Evolutionary conservation across 2,329 filamentous ascomycete genomes (phyloP).

Genomic region (Hyphodiscus sp.): DNA sequence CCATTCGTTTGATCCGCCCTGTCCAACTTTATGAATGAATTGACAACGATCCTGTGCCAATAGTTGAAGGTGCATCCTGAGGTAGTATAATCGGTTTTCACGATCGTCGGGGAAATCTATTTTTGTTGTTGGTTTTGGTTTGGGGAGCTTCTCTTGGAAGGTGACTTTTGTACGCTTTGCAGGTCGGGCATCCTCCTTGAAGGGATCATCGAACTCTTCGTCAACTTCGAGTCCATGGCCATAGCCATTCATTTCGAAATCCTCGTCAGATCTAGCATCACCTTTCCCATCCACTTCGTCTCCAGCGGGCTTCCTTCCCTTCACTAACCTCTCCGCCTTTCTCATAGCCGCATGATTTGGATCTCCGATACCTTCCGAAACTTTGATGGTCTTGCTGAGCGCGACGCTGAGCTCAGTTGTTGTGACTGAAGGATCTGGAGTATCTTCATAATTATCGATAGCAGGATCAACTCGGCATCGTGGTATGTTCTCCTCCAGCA

Average conservation of each 20-base stretch:
- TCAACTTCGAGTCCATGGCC: slow-evolving; percentile 8
- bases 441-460: slow-evolving; percentile 37
- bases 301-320: slow-evolving; percentile 20
- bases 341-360: slow-evolving; percentile 39
- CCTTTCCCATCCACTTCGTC: slow-evolving; percentile 23
- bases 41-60: slow-evolving; percentile 62
- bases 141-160: slow-evolving; percentile 40
- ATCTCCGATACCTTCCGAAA: slow-evolving; percentile 52
- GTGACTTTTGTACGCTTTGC: slow-evolving; percentile 37
- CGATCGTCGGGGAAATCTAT: slow-evolving; percentile 12
- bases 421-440: slow-evolving; percentile 36
- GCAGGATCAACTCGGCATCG: slow-evolving; percentile 58
- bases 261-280: slow-evolving; percentile 21
- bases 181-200: slow-evolving; percentile 7
- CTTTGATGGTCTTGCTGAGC: slow-evolving; percentile 45
- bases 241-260: slow-evolving; percentile 12
- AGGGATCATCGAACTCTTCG: slow-evolving; percentile 16
- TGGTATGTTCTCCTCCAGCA: slow-evolving; percentile 61
- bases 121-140: neutral
- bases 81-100: slow-evolving; percentile 45
- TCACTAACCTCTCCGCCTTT: slow-evolving; percentile 34
- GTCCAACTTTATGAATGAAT: slow-evolving; percentile 63
- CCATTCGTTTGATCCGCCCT: slow-evolving; percentile 64
- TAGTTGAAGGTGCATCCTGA: slow-evolving; percentile 68
- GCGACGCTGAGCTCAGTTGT: slow-evolving; percentile 51